Conservation (phyloP, 2,329 filamentous ascomycete species). For the Pestalotiopsis sp. region DNA sequence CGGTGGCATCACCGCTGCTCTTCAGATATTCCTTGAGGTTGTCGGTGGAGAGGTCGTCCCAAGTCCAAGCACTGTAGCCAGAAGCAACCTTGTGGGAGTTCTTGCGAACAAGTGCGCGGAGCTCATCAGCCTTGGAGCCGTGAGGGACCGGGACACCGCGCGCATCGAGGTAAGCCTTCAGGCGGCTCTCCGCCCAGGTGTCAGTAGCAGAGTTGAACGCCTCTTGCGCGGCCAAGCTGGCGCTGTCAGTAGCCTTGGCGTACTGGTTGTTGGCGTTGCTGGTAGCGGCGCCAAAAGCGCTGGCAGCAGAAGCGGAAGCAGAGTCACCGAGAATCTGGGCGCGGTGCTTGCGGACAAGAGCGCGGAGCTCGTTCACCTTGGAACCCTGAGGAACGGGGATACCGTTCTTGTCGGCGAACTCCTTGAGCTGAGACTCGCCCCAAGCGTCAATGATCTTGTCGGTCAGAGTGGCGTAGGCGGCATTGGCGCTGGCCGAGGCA, state of each 20-base stretch:
- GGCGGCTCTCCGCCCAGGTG: constrained; percentile 72
- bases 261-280: constrained; percentile 75
- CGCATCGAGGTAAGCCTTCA: constrained; percentile 77
- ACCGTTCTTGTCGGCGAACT: constrained; percentile 87
- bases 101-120: constrained; percentile 73
- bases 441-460: constrained; percentile 87
- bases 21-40: constrained; percentile 64
- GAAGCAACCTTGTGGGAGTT: constrained; percentile 68
- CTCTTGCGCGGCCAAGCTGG: constrained; percentile 60
- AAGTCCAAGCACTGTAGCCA: constrained; percentile 74
- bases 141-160: constrained; percentile 77
- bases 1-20: constrained; percentile 52
- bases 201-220: constrained; percentile 64
- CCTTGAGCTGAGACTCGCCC: constrained; percentile 87
- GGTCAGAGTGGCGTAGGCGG: constrained; percentile 72
- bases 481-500: constrained; percentile 64
- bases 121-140: constrained; percentile 67
- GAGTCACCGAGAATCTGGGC: constrained; percentile 70
- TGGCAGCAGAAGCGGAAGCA: constrained; percentile 54
- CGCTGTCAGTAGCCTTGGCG: constrained; percentile 72
- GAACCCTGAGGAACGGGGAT: constrained; percentile 88
- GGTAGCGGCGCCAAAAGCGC: constrained; percentile 70
- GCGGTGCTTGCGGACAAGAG: constrained; percentile 85
- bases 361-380: constrained; percentile 84
- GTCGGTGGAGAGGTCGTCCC: constrained; percentile 73